These are phyloP conservation scores for Suhomyces panamericanus DNA, from an alignment of 1,139 yeast species.

Conservation along the genomic window DNA sequence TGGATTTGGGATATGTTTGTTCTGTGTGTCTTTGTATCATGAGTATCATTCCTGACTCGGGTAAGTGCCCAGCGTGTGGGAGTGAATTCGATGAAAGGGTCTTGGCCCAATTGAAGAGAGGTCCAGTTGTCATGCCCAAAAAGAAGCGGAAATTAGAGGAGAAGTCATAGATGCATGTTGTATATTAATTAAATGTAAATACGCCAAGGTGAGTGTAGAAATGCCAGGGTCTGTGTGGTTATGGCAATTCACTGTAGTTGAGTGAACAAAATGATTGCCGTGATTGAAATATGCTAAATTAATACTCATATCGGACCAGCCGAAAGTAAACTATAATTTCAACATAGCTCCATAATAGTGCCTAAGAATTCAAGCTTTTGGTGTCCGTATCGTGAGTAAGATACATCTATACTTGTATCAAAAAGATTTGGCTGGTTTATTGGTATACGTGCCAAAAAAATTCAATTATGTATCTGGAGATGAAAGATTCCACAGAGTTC, in stretches of 20 bases:
- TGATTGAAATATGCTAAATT: not conserved
- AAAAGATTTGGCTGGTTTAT: no score
- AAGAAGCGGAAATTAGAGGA: constrained; percentile 34
- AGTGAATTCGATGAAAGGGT: constrained; percentile 53
- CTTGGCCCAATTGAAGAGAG: constrained; percentile 42
- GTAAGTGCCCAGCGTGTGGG: constrained; percentile 57
- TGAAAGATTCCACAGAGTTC: not conserved
- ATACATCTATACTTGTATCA: no score
- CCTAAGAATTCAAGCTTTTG: not conserved
- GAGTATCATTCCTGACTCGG: constrained; percentile 61
- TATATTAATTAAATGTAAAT: no score
- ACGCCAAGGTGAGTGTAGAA: not conserved
- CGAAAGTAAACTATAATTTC: not conserved
- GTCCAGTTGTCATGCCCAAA: constrained; percentile 51
- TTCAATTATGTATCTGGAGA: not conserved
- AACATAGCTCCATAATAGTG: not conserved
- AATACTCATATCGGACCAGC: not conserved
- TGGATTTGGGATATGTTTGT: constrained; percentile 93
- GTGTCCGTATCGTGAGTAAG: not conserved
- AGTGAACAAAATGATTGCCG: not conserved
- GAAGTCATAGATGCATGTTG: not conserved
- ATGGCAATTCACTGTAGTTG: not conserved
- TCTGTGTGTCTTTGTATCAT: constrained; percentile 85
- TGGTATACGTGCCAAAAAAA: no score
- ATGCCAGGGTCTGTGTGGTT: not conserved